Evolutionary conservation across 2,329 filamentous ascomycete species (phyloP).

Genomic region (Hypoxylon sp.): DNA sequence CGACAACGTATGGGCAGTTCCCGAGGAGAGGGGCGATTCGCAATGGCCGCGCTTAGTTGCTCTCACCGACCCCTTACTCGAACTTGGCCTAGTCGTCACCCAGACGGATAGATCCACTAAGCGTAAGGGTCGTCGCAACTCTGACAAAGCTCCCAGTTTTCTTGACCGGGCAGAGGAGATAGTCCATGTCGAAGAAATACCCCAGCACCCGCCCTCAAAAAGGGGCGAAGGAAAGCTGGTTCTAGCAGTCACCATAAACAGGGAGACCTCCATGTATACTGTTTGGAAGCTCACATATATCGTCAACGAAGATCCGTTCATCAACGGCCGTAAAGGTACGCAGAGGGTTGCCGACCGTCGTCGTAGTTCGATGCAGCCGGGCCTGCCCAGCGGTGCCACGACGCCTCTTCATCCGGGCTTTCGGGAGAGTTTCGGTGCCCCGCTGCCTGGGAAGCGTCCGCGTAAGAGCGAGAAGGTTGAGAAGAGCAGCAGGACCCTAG

Average conservation of each 20-base stretch:
- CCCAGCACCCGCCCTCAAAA: constrained; percentile 58
- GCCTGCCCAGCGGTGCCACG: constrained; percentile 75
- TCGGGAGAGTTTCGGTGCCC: constrained; percentile 78
- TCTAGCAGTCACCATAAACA: constrained; percentile 82
- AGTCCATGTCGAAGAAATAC: constrained; percentile 77
- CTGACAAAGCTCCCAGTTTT: constrained; percentile 57
- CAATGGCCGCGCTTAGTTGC: constrained; percentile 81
- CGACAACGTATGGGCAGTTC: constrained; percentile 65
- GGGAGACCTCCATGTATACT: constrained; percentile 77
- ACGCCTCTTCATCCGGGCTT: constrained; percentile 77
- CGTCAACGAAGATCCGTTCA: constrained; percentile 67
- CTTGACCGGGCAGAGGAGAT: constrained; percentile 83
- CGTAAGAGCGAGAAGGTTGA: constrained; percentile 60
- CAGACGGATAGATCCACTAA: constrained; percentile 55
- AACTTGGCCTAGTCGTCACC: constrained; percentile 82
- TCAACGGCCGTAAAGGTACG: constrained; percentile 56
- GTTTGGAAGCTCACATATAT: constrained; percentile 86
- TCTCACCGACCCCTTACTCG: constrained; percentile 83
- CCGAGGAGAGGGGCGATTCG: constrained; percentile 60
- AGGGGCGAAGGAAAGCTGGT: constrained; percentile 62
- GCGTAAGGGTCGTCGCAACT: constrained; percentile 49
- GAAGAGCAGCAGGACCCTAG: constrained; percentile 58
- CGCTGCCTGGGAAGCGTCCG: constrained; percentile 60
- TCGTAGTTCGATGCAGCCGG: constrained; percentile 71
- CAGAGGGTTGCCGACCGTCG: constrained; percentile 59